Conservation (phyloP, 2,329 filamentous ascomycete genomes). For the Aspergillus transmontanensis region DNA sequence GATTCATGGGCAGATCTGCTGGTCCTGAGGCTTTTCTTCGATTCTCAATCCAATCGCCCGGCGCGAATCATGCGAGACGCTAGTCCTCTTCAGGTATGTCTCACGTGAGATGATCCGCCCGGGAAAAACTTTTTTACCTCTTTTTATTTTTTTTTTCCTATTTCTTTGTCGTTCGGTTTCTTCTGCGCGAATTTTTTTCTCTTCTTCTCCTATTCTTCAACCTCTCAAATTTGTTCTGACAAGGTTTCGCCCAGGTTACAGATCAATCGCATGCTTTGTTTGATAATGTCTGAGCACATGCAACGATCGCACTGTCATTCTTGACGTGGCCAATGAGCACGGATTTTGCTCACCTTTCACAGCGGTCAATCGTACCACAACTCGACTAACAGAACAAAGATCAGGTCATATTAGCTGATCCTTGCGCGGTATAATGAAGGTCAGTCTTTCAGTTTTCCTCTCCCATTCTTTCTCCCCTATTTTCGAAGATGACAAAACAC, state of each 20-base stretch:
- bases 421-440: constrained; percentile 14
- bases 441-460: constrained; percentile 23
- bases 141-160: constrained; percentile 16
- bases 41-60: neutral
- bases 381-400: neutral
- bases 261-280: neutral
- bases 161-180: constrained; percentile 12
- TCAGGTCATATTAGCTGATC: constrained; percentile 4
- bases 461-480: constrained; percentile 20
- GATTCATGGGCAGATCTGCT: constrained; percentile 9
- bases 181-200: constrained; percentile 18
- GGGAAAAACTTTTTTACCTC: constrained; percentile 17
- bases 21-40: constrained; percentile 19
- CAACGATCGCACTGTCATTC: neutral
- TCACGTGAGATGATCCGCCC: constrained; percentile 13
- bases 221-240: constrained; percentile 28
- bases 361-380: neutral
- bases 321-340: neutral
- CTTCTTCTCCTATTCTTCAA: constrained; percentile 10
- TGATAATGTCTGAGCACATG: constrained; percentile 1
- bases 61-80: constrained; percentile 16
- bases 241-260: neutral
- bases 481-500: constrained; percentile 61
- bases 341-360: neutral
- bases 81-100: constrained; percentile 12